Evolutionary conservation across 2,329 filamentous ascomycete species (phyloP), one percentile per base, ranked within the genome.

Genomic region (Gaeumannomyces tritici): DNA sequence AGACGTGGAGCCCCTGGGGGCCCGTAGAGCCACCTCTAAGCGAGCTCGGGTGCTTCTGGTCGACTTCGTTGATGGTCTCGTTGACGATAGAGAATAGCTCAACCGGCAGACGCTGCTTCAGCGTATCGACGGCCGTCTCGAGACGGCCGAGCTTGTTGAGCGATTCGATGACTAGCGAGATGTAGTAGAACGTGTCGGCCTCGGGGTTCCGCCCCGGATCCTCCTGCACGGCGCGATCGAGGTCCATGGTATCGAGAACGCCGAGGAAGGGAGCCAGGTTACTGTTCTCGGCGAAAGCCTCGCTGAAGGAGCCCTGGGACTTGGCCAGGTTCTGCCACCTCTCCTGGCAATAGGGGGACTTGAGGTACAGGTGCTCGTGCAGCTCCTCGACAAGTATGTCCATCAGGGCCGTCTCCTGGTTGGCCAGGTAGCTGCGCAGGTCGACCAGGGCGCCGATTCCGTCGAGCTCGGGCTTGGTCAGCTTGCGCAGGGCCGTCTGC

Each of bases 351-450:
- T 99, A 99, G 0, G 93, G 95, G 4, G 93, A 98, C 73, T 98
- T 98, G 54, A 99, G 85, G 72, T 99, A 99, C 4, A 99, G 81
- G 75, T 99, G 95, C 72, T 96, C 95, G 72, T 99, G 95, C 42
- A 99, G 80, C 74, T 99, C 95, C 73, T 99, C 95, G n/a, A 98
- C 87, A 62, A 99, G 74, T 61, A 98, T 98, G 71, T 99, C 95
- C 70, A 93, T 93, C 66, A 99, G 77, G 0, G 91, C 85, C 31
- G 89, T 90, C 76, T 99, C 95, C 72, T 99, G 96, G 71, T 96
- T 98, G 64, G 87, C 87, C 63, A 99, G 85, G 70, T 98, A 98
- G 69, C 87, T 87, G 63, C 91, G 85, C 67, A 99, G 76, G 68
- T 99, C 95, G 63, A 85, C 87, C 69, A 99, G 78, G 9, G 92